phyloP scores from a whole-genome alignment of 345 rosid species.

The Eutrema heterophyllum region DNA sequence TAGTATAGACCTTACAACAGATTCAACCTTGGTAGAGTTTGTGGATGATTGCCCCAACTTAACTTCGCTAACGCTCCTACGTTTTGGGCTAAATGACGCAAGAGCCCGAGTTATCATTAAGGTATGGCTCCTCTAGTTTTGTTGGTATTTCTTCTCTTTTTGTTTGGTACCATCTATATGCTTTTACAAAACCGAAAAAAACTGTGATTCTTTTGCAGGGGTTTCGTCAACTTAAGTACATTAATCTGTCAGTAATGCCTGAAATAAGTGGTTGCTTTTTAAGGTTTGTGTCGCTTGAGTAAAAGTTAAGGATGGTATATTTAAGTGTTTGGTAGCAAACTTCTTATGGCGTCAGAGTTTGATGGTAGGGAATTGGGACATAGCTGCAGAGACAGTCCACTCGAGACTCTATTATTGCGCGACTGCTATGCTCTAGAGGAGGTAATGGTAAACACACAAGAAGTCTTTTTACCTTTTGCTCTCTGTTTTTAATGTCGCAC shows the following conservation, averaged over 20 bases:
- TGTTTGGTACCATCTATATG: background rate
- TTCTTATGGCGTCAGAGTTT: conserved; percentile 9
- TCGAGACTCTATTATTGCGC: conserved; percentile 68
- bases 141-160: conserved; percentile 2
- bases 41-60: conserved; percentile 63
- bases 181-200: background rate
- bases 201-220: conserved; percentile 44
- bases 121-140: conserved; percentile 36
- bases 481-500: background rate
- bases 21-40: conserved; percentile 56
- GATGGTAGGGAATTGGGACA: conserved; percentile 57
- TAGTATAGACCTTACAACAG: conserved; percentile 59
- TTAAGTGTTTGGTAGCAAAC: background rate
- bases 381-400: conserved; percentile 43
- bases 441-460: conserved; percentile 35
- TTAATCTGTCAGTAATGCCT: conserved; percentile 58
- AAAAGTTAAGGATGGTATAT: background rate
- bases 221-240: conserved; percentile 60
- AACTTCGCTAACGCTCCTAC: conserved; percentile 63
- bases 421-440: conserved; percentile 69
- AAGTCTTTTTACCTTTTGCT: background rate
- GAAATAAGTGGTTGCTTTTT: conserved; percentile 67
- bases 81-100: conserved; percentile 67
- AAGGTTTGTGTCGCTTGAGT: conserved; percentile 41
- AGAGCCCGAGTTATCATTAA: conserved; percentile 50